Conservation (phyloP, 345 rosid genomes). For the Erysimum cheiranthoides region DNA sequence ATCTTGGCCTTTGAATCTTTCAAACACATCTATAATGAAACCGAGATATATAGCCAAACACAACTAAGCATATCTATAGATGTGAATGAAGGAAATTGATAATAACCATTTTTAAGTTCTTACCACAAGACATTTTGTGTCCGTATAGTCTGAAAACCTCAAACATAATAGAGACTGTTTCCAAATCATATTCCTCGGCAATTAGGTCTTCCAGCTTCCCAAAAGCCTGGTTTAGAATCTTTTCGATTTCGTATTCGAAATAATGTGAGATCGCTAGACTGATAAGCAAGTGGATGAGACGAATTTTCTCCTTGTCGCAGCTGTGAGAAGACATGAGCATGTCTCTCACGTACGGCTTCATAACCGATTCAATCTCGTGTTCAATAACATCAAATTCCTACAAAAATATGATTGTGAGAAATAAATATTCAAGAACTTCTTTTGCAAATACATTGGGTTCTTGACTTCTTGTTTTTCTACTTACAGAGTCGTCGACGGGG, state of each 20-base stretch:
- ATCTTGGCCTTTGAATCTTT: constrained; percentile 2
- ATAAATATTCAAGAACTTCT: not conserved
- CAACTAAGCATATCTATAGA: no score
- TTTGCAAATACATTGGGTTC: not conserved
- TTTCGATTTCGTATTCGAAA: not conserved
- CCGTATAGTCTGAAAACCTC: not conserved
- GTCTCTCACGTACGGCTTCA: constrained; percentile 12
- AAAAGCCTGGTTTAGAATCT: not conserved
- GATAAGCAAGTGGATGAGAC: not conserved
- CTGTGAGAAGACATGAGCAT: not conserved
- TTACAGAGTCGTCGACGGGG: not conserved
- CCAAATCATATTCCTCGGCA: not conserved
- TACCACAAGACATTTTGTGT: constrained; percentile 11
- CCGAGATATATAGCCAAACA: not conserved
- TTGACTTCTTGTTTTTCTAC: not conserved
- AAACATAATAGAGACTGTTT: constrained; percentile 20
- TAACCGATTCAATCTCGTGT: constrained; percentile 12
- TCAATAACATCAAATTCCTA: not conserved
- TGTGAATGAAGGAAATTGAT: not conserved
- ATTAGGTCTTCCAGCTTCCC: not conserved
- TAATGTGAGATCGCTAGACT: not conserved
- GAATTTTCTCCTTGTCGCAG: constrained; percentile 1
- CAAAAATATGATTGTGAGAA: not conserved
- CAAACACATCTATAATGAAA: constrained; percentile 18
- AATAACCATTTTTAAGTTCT: no score